Conservation (phyloP, 371 early-diverging fungal genomes). For the Saksenaea vasiformis region DNA sequence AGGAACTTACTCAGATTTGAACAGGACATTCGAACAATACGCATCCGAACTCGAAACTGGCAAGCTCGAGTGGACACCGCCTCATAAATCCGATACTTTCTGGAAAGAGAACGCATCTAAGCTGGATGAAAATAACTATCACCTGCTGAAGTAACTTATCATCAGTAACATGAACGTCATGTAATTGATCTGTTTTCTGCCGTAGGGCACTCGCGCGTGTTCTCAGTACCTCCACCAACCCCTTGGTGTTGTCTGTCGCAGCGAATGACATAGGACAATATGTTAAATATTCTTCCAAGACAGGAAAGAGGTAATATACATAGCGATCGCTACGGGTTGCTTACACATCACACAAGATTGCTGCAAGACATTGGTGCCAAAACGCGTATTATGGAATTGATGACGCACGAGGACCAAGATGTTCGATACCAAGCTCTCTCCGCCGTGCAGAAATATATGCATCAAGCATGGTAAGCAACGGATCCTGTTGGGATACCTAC, state of each 20-base stretch:
- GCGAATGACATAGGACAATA: constrained; percentile 94
- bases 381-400: constrained; percentile 91
- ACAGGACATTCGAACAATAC: constrained; percentile 94
- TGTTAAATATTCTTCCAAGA: constrained; percentile 77
- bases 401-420: constrained; percentile 83
- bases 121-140: constrained; percentile 79
- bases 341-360: constrained; percentile 42
- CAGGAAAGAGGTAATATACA: constrained; percentile 73
- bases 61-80: constrained; percentile 91
- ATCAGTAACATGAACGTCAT: no score
- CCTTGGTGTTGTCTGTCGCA: constrained; percentile 81
- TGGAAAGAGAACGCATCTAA: constrained; percentile 88
- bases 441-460: constrained; percentile 80
- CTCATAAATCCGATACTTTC: constrained; percentile 89
- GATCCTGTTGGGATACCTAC: neutral
- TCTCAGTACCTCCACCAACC: constrained; percentile 63
- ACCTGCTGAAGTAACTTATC: constrained; percentile 59
- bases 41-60: constrained; percentile 85
- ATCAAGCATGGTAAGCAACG: neutral
- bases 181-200: no score
- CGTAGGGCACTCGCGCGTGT: constrained; percentile 69
- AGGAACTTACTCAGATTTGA: neutral
- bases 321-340: neutral
- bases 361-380: constrained; percentile 92
- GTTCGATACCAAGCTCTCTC: constrained; percentile 90